Base-by-base conservation (phyloP, 2,329 filamentous ascomycete genomes). In the Bipolaris bicolor region DNA sequence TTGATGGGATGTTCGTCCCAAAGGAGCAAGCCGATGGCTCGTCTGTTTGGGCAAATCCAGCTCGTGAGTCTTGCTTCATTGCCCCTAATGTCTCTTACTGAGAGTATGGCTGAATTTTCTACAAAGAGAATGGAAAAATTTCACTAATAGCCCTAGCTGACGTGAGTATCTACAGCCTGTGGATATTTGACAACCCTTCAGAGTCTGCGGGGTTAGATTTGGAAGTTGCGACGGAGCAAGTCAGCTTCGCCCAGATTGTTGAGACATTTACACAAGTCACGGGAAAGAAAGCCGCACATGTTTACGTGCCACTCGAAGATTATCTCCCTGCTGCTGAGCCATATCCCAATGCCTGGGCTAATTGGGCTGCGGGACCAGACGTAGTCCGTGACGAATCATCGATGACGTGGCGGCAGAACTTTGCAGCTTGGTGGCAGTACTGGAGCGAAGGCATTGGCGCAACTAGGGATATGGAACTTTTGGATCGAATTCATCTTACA, bases 401-500 rank as follows among this genome's bases (percentile, higher is more conserved):
- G 29, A 47, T 13, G 37, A 40, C 18, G 18, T 40, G 16, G 16
- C 22, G 37, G 37, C 37, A 22, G 18, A 39, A 31, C 61, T 85
- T 85, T 58, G 79, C 77, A 0, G 82, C 77, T 0, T 84, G 81
- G 61, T 85, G 82, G 79, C 29, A 52, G 51, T 20, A 47, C 16
- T 15, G 79, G 78, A 1, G 60, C 84, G 3, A 40, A 63, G 83
- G 2, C 64, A 66, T 53, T 73, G 82, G 48, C 79, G 85, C 63
- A 84, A 83, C 63, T 70, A 63, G 13, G 9, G 37, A 40, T 10
- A 40, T 40, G 37, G 37, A 40, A 40, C 58, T 84, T 16, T 67
- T 86, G 40, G 83, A 85, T 63, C 76, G 81, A 68, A 84, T 86
- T 47, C 76, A 81, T 64, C 83, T 83, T 0, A 64, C 64, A 1